Evolutionary conservation across 768 basidiomycete genomes (phyloP).

Genomic region (Mycena albidolilacea): DNA sequence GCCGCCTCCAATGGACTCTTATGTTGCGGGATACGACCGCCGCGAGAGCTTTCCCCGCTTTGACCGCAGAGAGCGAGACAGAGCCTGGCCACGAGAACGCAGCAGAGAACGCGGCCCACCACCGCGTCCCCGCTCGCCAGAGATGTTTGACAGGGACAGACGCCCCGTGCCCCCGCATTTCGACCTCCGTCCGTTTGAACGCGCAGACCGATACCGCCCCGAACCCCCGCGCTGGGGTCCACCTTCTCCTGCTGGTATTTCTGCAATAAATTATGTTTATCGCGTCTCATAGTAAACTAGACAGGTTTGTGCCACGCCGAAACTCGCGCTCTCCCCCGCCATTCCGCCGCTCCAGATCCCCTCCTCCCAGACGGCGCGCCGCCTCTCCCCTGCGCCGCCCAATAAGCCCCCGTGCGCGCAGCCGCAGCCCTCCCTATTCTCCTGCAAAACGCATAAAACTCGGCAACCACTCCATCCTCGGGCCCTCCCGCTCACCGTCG

Average conservation of each 20-base stretch:
- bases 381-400: slow-evolving; percentile 10
- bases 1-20: slow-evolving; percentile 27
- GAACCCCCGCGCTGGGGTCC: slow-evolving; percentile 29
- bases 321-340: slow-evolving; percentile 29
- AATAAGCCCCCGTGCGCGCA: slow-evolving; percentile 21
- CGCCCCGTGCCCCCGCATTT: slow-evolving; percentile 38
- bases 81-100: slow-evolving; percentile 29
- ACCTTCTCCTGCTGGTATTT: not conserved
- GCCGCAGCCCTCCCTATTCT: slow-evolving; percentile 31
- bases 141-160: slow-evolving; percentile 25
- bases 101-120: slow-evolving; percentile 15
- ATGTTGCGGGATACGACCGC: slow-evolving; percentile 28
- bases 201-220: slow-evolving; percentile 28
- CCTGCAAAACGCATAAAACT: slow-evolving; percentile 33
- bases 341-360: slow-evolving; percentile 29
- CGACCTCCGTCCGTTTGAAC: slow-evolving; percentile 19
- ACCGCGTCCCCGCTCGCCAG: slow-evolving; percentile 17
- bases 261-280: not conserved
- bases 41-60: slow-evolving; percentile 4
- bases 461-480: slow-evolving; percentile 26
- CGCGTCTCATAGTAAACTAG: slow-evolving; percentile 11
- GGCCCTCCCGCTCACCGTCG: slow-evolving; percentile 15
- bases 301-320: slow-evolving; percentile 30
- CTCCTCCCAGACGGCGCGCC: slow-evolving; percentile 23
- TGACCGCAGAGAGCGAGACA: slow-evolving; percentile 30